A percentile compares a stretch with the other conserved stretches of the same genome.
Conservation (phyloP, 495 filamentous ascomycete species). For the Aspergillus biplanus region DNA sequence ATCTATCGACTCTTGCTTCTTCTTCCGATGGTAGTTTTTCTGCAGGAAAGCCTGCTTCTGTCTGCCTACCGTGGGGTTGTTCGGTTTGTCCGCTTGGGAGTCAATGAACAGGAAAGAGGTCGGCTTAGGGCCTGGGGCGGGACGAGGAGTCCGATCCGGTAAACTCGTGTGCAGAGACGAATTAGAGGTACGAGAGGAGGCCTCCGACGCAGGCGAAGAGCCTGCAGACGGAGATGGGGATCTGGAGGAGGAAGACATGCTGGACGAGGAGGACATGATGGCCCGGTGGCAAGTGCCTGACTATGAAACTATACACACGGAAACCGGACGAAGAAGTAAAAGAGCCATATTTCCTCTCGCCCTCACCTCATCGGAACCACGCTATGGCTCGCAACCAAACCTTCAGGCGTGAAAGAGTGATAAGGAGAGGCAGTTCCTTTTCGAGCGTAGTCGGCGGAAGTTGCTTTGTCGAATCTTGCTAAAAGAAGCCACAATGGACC, state of each 20-base stretch:
- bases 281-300: too few species aligned
- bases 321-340: too few species aligned
- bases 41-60: slow-evolving; percentile 13
- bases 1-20: slow-evolving; percentile 11
- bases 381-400: too few species aligned
- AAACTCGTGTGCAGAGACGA: not conserved
- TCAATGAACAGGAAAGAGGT: slow-evolving; percentile 14
- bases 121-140: not conserved
- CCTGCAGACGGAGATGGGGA: too few species aligned
- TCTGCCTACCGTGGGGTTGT: not conserved
- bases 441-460: not conserved
- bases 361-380: too few species aligned
- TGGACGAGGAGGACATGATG: too few species aligned
- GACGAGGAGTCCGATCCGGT: not conserved
- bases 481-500: not conserved
- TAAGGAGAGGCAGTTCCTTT: slow-evolving; percentile 2
- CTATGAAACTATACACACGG: too few species aligned
- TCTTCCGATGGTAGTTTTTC: slow-evolving; percentile 4
- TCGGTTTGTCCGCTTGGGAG: slow-evolving; percentile 10
- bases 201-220: too few species aligned
- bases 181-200: not conserved
- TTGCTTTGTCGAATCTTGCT: not conserved
- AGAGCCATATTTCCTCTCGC: too few species aligned
- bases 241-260: too few species aligned
- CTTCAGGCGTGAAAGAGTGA: not conserved